These are phyloP conservation scores for Paraphoma chrysanthemicola DNA, from an alignment of 2,329 filamentous ascomycete genomes.

Conservation along the genomic window DNA sequence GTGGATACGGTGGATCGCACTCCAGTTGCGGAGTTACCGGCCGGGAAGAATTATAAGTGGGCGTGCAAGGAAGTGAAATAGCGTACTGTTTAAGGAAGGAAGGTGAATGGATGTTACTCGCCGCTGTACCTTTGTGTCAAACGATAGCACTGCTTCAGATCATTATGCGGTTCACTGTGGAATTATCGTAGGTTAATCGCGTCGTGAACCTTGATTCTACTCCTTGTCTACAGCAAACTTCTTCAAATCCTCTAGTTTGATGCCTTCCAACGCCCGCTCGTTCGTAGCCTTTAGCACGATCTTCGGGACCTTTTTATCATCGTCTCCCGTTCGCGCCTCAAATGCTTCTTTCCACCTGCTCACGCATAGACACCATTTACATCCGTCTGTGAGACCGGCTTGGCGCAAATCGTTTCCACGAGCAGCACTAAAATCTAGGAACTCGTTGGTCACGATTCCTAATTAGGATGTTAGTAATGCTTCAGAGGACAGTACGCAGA, in stretches of 20 bases:
- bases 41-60: too few relatives aligned
- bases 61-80: too few relatives aligned
- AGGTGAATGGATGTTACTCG: too few relatives aligned
- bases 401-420: slow-evolving; percentile 65
- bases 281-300: slow-evolving; percentile 62
- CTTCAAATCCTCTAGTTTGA: slow-evolving; percentile 58
- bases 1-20: too few relatives aligned
- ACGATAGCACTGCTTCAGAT: too few relatives aligned
- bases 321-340: slow-evolving; percentile 58
- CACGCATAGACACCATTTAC: slow-evolving; percentile 70
- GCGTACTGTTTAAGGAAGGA: too few relatives aligned
- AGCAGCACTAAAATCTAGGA: slow-evolving; percentile 66
- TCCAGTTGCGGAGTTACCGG: too few relatives aligned
- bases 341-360: slow-evolving; percentile 67
- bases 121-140: too few relatives aligned
- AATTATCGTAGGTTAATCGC: too few relatives aligned
- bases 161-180: too few relatives aligned
- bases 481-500: too few relatives aligned
- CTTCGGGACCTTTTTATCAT: slow-evolving; percentile 55
- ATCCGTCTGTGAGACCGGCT: slow-evolving; percentile 63
- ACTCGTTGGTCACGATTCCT: slow-evolving; percentile 63
- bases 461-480: background rate
- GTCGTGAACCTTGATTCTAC: too few relatives aligned
- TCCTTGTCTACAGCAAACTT: slow-evolving; percentile 55
- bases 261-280: slow-evolving; percentile 57